These are phyloP conservation scores for Microthlaspi erraticum DNA, from an alignment of 345 rosid species.

Conservation along the genomic window DNA sequence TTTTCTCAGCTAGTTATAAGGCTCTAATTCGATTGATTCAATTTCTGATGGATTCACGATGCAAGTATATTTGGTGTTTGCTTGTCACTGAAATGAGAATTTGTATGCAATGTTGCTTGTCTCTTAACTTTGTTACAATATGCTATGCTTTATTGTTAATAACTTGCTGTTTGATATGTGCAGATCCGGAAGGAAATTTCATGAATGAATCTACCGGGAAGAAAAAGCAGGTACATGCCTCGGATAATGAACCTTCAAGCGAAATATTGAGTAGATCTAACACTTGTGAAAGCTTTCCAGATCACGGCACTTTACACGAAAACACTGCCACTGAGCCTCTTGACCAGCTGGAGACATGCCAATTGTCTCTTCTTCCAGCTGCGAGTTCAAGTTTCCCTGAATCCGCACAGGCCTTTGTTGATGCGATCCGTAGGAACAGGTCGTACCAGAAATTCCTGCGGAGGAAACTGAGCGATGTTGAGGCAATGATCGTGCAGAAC, in stretches of 20 bases:
- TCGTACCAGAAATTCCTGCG: slow-evolving; percentile 74
- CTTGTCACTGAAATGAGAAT: slow-evolving; percentile 1
- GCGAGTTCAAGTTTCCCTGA: slow-evolving; percentile 65
- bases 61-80: slow-evolving; percentile 4
- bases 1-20: slow-evolving; percentile 11
- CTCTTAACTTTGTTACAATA: background rate
- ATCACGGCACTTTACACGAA: slow-evolving; percentile 43
- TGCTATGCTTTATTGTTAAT: slow-evolving; percentile 28
- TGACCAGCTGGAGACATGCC: slow-evolving; percentile 45
- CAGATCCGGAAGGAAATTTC: slow-evolving; percentile 43
- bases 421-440: slow-evolving; percentile 83
- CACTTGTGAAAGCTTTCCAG: slow-evolving; percentile 53
- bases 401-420: slow-evolving; percentile 68
- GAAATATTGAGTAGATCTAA: slow-evolving; percentile 46
- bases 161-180: slow-evolving; percentile 5
- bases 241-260: slow-evolving; percentile 45
- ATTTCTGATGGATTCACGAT: slow-evolving; percentile 14
- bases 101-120: background rate
- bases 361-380: slow-evolving; percentile 41
- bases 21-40: slow-evolving; percentile 10
- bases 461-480: slow-evolving; percentile 67
- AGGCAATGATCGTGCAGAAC: slow-evolving; percentile 84
- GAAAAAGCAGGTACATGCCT: slow-evolving; percentile 46
- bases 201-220: slow-evolving; percentile 44
- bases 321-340: slow-evolving; percentile 43